Conservation (phyloP, 352 stramenopile species). For the Pilasporangium apinafurcum region DNA sequence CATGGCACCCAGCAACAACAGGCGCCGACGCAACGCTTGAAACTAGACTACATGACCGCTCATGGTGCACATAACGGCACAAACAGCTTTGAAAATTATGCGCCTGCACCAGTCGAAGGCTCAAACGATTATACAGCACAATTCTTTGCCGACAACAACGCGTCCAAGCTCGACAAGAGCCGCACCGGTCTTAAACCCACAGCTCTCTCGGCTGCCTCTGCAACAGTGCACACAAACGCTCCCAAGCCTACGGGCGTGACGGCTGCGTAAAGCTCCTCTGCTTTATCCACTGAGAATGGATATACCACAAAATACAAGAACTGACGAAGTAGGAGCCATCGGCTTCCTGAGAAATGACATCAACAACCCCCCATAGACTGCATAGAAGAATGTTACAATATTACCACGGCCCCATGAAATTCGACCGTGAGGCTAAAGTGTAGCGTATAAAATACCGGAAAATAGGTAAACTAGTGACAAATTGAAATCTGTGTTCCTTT, state of each 20-base stretch:
- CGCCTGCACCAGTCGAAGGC: conserved; percentile 21
- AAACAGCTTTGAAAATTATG: no score
- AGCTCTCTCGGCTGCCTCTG: conserved; percentile 4
- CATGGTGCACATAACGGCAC: no score
- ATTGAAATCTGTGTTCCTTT: no score
- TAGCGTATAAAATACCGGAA: no score
- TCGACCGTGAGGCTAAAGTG: no score
- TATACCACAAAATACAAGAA: not conserved
- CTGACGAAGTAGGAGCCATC: not conserved
- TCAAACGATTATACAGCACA: conserved; percentile 55
- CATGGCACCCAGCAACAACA: no score
- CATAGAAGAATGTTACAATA: conserved; percentile 10
- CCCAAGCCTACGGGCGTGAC: conserved; percentile 41
- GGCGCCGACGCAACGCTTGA: not conserved
- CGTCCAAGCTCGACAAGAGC: conserved; percentile 35
- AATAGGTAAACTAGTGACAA: no score
- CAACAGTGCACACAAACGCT: conserved; percentile 19
- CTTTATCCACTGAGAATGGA: no score
- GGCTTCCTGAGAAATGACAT: no score
- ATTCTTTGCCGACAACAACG: conserved; percentile 48
- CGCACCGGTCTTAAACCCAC: conserved; percentile 24
- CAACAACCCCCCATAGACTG: no score
- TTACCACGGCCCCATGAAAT: conserved; percentile 2
- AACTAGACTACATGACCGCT: conserved; percentile 15
- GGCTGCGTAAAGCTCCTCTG: conserved; percentile 22